Conservation (phyloP, 768 basidiomycete species). For the Suillus hirtellus region DNA sequence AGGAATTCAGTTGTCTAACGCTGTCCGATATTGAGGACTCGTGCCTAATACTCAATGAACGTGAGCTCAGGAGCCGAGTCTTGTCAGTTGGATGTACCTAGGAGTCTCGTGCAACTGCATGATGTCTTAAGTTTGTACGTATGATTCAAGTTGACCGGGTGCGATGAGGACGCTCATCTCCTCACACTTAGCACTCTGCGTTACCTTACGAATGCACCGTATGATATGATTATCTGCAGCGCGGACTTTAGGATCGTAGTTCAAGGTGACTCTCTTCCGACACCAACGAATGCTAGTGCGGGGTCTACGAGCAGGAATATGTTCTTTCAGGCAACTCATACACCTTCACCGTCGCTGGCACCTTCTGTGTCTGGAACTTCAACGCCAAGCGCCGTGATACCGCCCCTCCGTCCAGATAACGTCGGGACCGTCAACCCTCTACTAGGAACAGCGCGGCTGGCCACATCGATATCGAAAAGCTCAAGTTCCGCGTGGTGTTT, state of each 20-base stretch:
- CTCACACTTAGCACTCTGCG: slow-evolving; percentile 29
- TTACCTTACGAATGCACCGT: slow-evolving; percentile 32
- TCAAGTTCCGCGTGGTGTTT: slow-evolving; percentile 50
- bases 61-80: slow-evolving; percentile 38
- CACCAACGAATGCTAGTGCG: background rate
- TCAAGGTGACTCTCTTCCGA: background rate
- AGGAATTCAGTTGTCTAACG: too few relatives aligned
- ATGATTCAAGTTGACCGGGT: background rate
- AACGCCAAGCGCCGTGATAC: background rate
- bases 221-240: slow-evolving; percentile 42
- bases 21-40: too few relatives aligned
- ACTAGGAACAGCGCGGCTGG: slow-evolving; percentile 21
- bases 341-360: background rate
- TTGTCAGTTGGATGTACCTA: slow-evolving; percentile 31
- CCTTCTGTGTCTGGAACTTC: background rate
- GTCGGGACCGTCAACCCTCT: slow-evolving; percentile 2
- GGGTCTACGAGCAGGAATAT: background rate
- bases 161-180: background rate
- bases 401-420: slow-evolving; percentile 11
- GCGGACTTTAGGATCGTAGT: slow-evolving; percentile 47
- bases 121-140: slow-evolving; percentile 36
- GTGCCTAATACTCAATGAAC: slow-evolving; percentile 15
- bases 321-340: background rate
- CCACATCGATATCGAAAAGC: slow-evolving; percentile 34
- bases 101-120: slow-evolving; percentile 16